Base-by-base conservation (phyloP, 495 filamentous ascomycete species). In the Tuber umbilicatum region DNA sequence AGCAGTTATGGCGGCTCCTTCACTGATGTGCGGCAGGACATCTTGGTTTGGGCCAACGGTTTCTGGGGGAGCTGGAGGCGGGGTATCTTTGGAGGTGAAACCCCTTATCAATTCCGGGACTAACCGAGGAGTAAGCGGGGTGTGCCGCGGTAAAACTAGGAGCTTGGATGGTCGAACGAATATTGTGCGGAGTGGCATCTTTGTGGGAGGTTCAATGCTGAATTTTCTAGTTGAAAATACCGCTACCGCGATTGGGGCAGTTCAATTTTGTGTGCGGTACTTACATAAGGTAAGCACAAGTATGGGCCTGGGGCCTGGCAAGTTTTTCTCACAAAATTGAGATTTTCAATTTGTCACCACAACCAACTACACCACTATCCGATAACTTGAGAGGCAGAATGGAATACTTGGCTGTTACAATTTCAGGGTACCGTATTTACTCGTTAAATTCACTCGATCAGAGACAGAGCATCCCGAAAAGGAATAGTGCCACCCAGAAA, bases 1-100 rank as follows among this genome's bases (percentile, higher is more conserved):
- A 16, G 84, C 85, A 40, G 87, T 85, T 74, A 87, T 86, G 64
- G 87, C 87, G 35, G 90, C 90, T 77, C 92, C 89, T 81, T 92
- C 88, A 76, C 87, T 90, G 40, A 90, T 87, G 83, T 88, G 85
- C 45, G 87, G 88, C 71, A 89, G 81, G n/a, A 83, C 84, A 69
- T 89, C 86, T 81, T 86, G 85, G 55, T 86, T 88, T 10, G 89
- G 85, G 41, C 86, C 86, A 67, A 82, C 83, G 70, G 83, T 83
- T 41, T 80, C 72, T 40, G 84, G 80, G 43, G 73, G 78, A 76
- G 55, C 37, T 5, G 71, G 27, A 39, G 47, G 74, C 17, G 73
- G 69, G 69, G 67, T 45, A 16, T 55, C 23, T 7, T 37, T 69
- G 37, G 41, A 70, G 38, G 76, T 47, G 64, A 74, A 78, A 41